Evolutionary conservation across 2,329 filamentous ascomycete species (phyloP), one percentile per base, ranked within the genome.

Genomic region (Colletotrichum sp.): DNA sequence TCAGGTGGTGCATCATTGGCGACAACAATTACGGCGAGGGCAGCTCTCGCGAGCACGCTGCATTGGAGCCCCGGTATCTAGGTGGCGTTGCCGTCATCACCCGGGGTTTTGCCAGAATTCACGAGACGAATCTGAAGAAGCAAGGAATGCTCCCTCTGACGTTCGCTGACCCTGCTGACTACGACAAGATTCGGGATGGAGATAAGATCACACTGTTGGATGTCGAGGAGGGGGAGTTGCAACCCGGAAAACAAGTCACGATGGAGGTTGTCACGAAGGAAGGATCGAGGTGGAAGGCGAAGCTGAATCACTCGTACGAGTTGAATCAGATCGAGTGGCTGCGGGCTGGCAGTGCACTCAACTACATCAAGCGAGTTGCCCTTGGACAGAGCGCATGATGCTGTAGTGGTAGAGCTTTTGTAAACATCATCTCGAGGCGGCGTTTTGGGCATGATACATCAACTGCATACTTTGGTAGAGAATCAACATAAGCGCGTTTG

Each of bases 81-180:
- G 95, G 95, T 79, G 95, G 94, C 84, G 90, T 96, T 80, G 93
- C 95, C 79, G 94, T 97, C 85, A 95, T 97, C 82, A 93, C 92
- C 83, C 92, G 93, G 85, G 93, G 91, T 77, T 97, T 98, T 85
- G 95, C 95, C 81, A 93, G 95, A 90, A 97, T 97, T 82, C 95
- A 97, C 90, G 95, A 97, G 90, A 96, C 95, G 85, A 97, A 97
- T 88, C 89, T 98, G 85, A 97, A 97, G 93, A 97, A 97, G 92
- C 94, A 96, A 88, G 81, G 78, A 1, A 80, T 82, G 78, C 74
- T 82, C 16, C 78, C 80, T 80, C 88, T 96, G 79, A 95, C 93
- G 75, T 95, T 96, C 87, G 84, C 88, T 71, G 89, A 95, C 82
- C 92, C 93, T 70, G 92, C 89, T 81, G 94, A 95, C 83, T 96